Percentiles rank a stretch among this genome's conserved stretches.
Conservation (phyloP, 1,284 basidiomycete genomes). For the Tilletia caries region DNA sequence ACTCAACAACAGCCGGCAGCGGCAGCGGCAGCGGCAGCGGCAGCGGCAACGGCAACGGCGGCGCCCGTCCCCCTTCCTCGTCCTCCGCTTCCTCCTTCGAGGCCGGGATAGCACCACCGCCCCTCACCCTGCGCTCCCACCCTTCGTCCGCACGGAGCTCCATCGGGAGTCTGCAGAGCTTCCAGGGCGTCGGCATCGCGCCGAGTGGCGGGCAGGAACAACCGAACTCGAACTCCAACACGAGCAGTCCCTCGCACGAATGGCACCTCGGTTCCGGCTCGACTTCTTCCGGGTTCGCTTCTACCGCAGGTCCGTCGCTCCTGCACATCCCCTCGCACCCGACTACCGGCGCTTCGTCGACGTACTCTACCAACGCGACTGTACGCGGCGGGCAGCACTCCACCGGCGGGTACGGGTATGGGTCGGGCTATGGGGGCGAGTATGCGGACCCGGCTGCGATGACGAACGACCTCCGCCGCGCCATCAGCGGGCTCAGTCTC, state of each 20-base stretch:
- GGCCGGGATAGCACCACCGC: constrained; percentile 4
- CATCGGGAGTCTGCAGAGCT: neutral
- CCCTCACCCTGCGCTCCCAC: constrained; percentile 4
- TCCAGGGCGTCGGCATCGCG: neutral
- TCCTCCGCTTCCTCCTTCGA: neutral
- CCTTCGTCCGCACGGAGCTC: neutral
- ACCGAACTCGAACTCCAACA: neutral
- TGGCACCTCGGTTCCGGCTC: constrained; percentile 3
- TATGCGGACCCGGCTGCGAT: constrained; percentile 33
- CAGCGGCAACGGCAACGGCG: no score
- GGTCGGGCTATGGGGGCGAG: constrained; percentile 21
- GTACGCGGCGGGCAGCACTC: neutral
- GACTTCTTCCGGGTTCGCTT: no score
- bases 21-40: no score
- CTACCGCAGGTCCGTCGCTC: neutral
- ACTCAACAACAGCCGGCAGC: no score
- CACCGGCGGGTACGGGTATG: constrained; percentile 27
- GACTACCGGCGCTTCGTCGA: constrained; percentile 12
- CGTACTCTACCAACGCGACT: constrained; percentile 19
- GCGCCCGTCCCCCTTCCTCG: no score
- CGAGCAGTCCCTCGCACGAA: constrained; percentile 2
- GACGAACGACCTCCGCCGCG: constrained; percentile 43
- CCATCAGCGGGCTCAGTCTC: constrained; percentile 39
- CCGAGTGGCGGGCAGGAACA: no score
- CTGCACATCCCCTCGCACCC: neutral